Percentiles rank a stretch among this genome's conserved stretches.
phyloP scores from a whole-genome alignment of 2,329 filamentous ascomycete genomes.

The Plenodomus biglobosus region DNA sequence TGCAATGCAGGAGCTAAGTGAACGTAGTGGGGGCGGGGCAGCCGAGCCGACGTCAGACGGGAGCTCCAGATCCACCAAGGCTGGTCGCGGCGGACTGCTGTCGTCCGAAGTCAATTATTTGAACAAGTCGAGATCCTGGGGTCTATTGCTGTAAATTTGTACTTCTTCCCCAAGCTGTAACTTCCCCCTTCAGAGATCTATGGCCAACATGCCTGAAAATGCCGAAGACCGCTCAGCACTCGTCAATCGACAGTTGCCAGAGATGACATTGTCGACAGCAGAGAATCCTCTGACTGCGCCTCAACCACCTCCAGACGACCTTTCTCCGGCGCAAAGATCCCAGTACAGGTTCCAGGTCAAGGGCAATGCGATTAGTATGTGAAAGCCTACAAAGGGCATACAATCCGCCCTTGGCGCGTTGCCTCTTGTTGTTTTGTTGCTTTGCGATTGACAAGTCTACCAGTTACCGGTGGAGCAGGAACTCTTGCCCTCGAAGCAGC shows the following conservation, averaged over 20 bases:
- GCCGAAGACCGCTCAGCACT: conserved; percentile 49
- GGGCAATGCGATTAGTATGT: conserved; percentile 57
- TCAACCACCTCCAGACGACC: conserved; percentile 45
- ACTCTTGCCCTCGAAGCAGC: conserved; percentile 61
- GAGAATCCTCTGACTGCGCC: conserved; percentile 49
- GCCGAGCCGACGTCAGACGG: conserved; percentile 14
- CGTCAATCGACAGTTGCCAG: conserved; percentile 48
- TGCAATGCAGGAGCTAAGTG: not conserved
- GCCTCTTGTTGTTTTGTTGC: too few species aligned
- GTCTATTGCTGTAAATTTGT: not conserved
- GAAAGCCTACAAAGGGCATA: conserved; percentile 15
- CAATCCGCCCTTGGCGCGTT: conserved; percentile 1
- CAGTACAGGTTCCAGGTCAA: conserved; percentile 54
- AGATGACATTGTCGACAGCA: conserved; percentile 54
- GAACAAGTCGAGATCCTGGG: not conserved
- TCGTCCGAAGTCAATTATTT: conserved; percentile 12
- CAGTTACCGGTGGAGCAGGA: conserved; percentile 68
- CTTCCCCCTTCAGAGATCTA: not conserved
- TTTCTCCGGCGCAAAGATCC: conserved; percentile 48
- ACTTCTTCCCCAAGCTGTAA: too few species aligned
- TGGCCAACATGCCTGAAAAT: conserved; percentile 36
- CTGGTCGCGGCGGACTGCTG: conserved; percentile 8
- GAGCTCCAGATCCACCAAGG: conserved; percentile 10
- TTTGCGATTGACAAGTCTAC: conserved; percentile 1
- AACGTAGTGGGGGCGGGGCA: conserved; percentile 10